Conservation (phyloP, 2,329 filamentous ascomycete species). For the Onygenales sp. region DNA sequence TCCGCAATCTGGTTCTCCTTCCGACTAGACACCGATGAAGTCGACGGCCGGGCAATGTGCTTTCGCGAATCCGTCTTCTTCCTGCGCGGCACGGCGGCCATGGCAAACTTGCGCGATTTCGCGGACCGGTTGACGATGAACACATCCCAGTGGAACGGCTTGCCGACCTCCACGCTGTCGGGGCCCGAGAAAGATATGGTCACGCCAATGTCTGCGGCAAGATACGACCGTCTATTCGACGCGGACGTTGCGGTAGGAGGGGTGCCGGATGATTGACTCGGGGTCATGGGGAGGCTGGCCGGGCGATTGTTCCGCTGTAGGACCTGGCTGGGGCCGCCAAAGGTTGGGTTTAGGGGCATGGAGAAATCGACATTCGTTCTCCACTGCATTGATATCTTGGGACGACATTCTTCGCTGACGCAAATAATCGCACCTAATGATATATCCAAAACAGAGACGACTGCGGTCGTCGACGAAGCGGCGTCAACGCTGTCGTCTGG, state of each 20-base stretch:
- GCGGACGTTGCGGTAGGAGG: conserved; percentile 6
- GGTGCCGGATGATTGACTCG: conserved; percentile 12
- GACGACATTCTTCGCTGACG: conserved; percentile 31
- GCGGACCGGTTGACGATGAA: conserved; percentile 51
- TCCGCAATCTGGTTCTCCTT: conserved; percentile 34
- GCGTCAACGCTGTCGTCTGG: conserved; percentile 29
- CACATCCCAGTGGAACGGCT: conserved; percentile 46
- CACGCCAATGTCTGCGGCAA: conserved; percentile 36
- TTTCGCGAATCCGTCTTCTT: conserved; percentile 31
- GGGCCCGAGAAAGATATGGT: conserved; percentile 49
- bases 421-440: conserved; percentile 34
- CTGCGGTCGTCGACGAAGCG: conserved; percentile 27
- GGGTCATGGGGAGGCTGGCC: conserved; percentile 30
- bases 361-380: conserved; percentile 41
- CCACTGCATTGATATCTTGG: conserved; percentile 41
- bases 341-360: conserved; percentile 37
- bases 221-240: conserved; percentile 23
- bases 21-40: conserved; percentile 31
- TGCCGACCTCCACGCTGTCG: conserved; percentile 38
- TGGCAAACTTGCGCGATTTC: conserved; percentile 44
- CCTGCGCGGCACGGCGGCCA: conserved; percentile 43
- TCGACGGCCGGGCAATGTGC: conserved; percentile 36
- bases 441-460: conserved; percentile 37
- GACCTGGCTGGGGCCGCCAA: conserved; percentile 35
- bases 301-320: conserved; percentile 38